These are phyloP conservation scores for Penicillium hesseltinei DNA, from an alignment of 2,329 filamentous ascomycete species.

Conservation along the genomic window DNA sequence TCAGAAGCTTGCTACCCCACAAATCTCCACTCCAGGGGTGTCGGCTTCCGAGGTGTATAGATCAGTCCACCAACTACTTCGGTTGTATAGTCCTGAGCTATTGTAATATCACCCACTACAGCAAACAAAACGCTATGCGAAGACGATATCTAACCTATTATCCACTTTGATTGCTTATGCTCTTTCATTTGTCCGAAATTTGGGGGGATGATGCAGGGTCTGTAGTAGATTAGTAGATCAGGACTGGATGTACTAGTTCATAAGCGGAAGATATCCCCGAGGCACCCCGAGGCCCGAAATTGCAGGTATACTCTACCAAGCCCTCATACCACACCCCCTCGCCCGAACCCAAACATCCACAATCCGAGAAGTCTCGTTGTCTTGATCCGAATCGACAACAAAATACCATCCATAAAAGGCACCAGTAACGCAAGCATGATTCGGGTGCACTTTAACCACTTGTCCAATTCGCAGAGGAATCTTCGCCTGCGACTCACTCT, in stretches of 20 bases:
- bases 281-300: background rate
- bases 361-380: slow-evolving; percentile 57
- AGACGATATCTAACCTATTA: background rate
- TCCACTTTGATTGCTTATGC: background rate
- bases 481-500: slow-evolving; percentile 37
- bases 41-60: background rate
- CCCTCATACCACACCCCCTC: slow-evolving; percentile 13
- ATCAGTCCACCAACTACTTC: background rate
- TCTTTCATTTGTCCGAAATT: background rate
- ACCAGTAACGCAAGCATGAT: slow-evolving; percentile 76
- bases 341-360: slow-evolving; percentile 71
- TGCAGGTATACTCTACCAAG: background rate
- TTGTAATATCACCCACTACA: background rate
- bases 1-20: background rate
- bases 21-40: background rate
- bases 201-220: background rate
- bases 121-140: background rate
- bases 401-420: slow-evolving; percentile 71
- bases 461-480: slow-evolving; percentile 60
- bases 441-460: slow-evolving; percentile 70
- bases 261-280: background rate
- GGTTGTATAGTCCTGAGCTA: background rate
- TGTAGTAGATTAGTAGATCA: background rate
- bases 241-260: background rate
- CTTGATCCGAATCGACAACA: slow-evolving; percentile 63